These are phyloP conservation scores for Citrullus amarus DNA, from an alignment of 306 rosid genomes.

Conservation along the genomic window DNA sequence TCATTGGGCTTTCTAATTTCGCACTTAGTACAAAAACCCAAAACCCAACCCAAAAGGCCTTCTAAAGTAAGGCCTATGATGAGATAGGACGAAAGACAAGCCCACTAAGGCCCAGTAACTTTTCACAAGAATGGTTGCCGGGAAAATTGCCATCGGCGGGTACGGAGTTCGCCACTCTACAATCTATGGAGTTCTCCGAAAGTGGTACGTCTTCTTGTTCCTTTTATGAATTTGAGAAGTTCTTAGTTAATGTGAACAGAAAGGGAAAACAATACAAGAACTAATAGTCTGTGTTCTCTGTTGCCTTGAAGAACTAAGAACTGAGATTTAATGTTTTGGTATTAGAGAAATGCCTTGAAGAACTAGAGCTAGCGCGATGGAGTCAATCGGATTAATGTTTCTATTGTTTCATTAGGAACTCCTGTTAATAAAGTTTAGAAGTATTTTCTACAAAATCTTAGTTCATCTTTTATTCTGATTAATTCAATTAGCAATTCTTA, in stretches of 20 bases:
- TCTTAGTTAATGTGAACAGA: not conserved
- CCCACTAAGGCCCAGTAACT: not conserved
- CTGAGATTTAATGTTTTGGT: not conserved
- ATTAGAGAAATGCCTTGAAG: not conserved
- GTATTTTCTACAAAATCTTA: no score
- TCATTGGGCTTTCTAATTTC: no score
- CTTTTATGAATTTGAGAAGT: not conserved
- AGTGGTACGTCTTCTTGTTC: not conserved
- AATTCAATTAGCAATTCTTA: no score
- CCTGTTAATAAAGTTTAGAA: not conserved
- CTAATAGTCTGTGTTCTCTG: not conserved
- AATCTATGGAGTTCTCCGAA: not conserved
- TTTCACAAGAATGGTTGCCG: not conserved
- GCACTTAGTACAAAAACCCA: no score
- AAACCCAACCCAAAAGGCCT: not conserved
- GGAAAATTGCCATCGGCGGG: not conserved
- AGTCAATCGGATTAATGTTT: not conserved
- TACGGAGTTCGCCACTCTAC: not conserved
- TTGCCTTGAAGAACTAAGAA: not conserved
- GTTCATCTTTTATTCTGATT: no score
- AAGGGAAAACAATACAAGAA: not conserved
- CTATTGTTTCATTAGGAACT: not conserved
- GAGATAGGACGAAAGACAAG: not conserved
- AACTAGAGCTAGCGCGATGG: not conserved
- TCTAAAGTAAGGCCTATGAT: not conserved